These are phyloP conservation scores for Rubia balearica DNA, from an alignment of 305 asterid genomes.

Conservation along the genomic window DNA sequence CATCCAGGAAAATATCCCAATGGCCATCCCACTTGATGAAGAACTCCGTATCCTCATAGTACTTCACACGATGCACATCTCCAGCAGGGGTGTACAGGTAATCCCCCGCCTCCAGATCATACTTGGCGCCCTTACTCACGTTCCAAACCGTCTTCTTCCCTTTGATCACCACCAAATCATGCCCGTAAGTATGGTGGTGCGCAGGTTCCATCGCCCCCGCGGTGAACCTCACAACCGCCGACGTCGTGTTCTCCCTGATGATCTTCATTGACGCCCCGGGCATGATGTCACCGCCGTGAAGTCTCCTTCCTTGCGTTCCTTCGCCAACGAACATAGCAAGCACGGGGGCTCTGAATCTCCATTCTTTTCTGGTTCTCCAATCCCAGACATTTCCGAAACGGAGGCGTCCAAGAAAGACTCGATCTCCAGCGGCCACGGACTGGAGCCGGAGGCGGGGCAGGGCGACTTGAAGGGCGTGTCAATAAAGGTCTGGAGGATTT, in stretches of 20 bases:
- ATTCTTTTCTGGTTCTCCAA: slow-evolving; percentile 19
- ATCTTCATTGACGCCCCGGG: slow-evolving; percentile 74
- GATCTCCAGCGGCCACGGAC: slow-evolving; percentile 70
- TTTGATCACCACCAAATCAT: slow-evolving; percentile 62
- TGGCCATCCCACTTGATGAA: slow-evolving; percentile 90
- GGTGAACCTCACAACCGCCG: slow-evolving; percentile 75
- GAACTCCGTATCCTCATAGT: slow-evolving; percentile 72
- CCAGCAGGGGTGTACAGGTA: slow-evolving; percentile 74
- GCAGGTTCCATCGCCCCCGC: slow-evolving; percentile 86
- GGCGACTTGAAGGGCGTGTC: slow-evolving; percentile 65
- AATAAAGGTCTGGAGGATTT: slow-evolving; percentile 52
- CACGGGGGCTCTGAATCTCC: slow-evolving; percentile 29
- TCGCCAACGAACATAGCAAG: slow-evolving; percentile 51
- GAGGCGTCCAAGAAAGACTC: slow-evolving; percentile 52
- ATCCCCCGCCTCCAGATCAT: slow-evolving; percentile 58
- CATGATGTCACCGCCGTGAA: slow-evolving; percentile 49
- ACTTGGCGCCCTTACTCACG: slow-evolving; percentile 52
- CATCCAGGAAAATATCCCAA: slow-evolving; percentile 77
- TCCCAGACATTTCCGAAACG: slow-evolving; percentile 43
- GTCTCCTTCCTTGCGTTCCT: slow-evolving; percentile 35
- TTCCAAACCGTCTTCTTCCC: slow-evolving; percentile 80
- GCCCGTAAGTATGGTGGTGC: slow-evolving; percentile 78
- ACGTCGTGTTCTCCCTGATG: slow-evolving; percentile 68
- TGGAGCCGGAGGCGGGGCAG: slow-evolving; percentile 77
- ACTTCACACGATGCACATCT: slow-evolving; percentile 72